Percentiles rank a stretch among this genome's conserved stretches.
These are phyloP conservation scores for Thuidium tamariscinum DNA, from an alignment of 225 moss, liverwort and hornwort species.

Conservation along the genomic window DNA sequence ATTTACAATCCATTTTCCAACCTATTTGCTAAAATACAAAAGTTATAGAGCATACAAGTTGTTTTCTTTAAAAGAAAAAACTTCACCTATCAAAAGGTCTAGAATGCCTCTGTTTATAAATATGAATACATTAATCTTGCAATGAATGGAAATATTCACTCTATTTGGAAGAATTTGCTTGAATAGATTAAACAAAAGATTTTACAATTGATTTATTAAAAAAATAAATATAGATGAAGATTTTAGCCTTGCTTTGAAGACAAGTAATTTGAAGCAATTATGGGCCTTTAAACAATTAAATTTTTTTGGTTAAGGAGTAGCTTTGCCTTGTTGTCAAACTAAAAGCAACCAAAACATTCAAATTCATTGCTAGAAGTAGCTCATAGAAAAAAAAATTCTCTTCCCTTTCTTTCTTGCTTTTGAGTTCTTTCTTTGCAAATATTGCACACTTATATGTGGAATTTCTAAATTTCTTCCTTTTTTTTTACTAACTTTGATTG, in stretches of 20 bases:
- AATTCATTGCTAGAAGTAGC: not conserved
- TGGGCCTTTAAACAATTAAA: not conserved
- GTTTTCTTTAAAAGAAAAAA: not conserved
- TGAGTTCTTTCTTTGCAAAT: rapidly evolving
- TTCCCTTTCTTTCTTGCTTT: rapidly evolving
- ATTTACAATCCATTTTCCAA: rapidly evolving
- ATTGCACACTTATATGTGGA: not conserved
- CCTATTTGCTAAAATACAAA: no score
- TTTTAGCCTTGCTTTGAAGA: not conserved
- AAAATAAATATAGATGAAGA: not conserved
- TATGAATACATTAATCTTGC: not conserved
- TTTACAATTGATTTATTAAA: not conserved
- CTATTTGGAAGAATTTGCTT: rapidly evolving
- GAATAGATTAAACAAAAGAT: not conserved
- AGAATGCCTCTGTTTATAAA: rapidly evolving
- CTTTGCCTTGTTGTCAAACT: not conserved
- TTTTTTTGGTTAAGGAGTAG: not conserved
- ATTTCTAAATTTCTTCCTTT: rapidly evolving
- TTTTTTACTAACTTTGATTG: no score
- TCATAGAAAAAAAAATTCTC: no score
- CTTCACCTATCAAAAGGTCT: rapidly evolving
- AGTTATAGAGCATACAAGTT: rapidly evolving
- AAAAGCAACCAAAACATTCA: not conserved
- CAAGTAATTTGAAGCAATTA: not conserved
- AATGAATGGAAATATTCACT: rapidly evolving